These are phyloP conservation scores for Candida rishiriensis DNA, from an alignment of 805 yeast species.

Conservation along the genomic window DNA sequence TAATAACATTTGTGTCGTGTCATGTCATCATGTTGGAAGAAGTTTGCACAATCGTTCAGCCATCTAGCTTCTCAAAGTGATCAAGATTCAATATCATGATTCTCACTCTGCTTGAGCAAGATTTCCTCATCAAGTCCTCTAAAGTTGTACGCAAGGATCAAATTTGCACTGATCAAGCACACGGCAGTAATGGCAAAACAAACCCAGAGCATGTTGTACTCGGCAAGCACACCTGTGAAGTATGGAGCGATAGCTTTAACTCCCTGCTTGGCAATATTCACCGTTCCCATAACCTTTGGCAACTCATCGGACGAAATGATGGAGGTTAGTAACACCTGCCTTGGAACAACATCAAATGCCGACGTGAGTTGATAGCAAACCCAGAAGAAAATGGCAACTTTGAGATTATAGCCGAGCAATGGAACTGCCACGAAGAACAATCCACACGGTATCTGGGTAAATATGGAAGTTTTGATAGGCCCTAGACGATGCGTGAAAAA, in stretches of 20 bases:
- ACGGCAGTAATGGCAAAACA: slow-evolving; percentile 53
- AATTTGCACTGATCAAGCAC: slow-evolving; percentile 45
- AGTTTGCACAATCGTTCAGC: no score
- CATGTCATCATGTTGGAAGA: no score
- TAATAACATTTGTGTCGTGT: no score
- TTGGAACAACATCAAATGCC: slow-evolving; percentile 89
- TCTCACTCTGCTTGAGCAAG: slow-evolving; percentile 11
- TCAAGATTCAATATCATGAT: slow-evolving; percentile 15
- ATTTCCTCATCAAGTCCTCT: slow-evolving; percentile 34
- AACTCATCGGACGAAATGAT: slow-evolving; percentile 59
- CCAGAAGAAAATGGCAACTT: slow-evolving; percentile 46
- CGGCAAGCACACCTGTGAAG: slow-evolving; percentile 72
- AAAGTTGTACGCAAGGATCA: slow-evolving; percentile 39
- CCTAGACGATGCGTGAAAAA: slow-evolving; percentile 62
- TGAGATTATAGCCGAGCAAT: slow-evolving; percentile 31
- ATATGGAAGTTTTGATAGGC: slow-evolving; percentile 70
- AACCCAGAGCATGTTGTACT: slow-evolving; percentile 37
- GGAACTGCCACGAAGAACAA: slow-evolving; percentile 55
- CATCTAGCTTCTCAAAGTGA: neutral
- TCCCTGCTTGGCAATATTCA: slow-evolving; percentile 79
- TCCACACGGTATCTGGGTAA: slow-evolving; percentile 77
- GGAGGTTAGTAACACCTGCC: slow-evolving; percentile 74
- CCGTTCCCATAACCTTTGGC: slow-evolving; percentile 77
- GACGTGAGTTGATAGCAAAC: slow-evolving; percentile 56
- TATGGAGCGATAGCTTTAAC: slow-evolving; percentile 81